Base-by-base conservation (phyloP, 345 rosid genomes). In the Aquilaria malaccensis region DNA sequence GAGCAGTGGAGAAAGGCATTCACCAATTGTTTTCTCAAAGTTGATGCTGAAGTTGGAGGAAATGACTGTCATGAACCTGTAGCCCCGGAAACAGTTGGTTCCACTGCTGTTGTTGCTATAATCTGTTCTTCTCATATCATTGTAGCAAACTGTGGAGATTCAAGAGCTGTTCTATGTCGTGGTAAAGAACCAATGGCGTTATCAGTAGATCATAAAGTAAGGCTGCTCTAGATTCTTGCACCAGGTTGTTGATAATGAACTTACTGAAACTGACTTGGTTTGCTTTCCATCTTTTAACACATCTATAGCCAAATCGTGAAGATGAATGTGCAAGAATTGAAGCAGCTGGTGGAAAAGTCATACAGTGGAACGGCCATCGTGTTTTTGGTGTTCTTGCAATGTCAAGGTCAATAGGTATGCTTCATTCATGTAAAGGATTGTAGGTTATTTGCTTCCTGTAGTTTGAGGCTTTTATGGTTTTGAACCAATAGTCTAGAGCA, bases 351-450 rank as follows among this genome's bases (percentile, higher is more conserved):
- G 99, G 99, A 45, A 94, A 82, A 81, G 96, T 94, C 72, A 94
- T 94, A 62, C 95, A 88, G 46, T 94, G 97, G 99, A 92, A 90
- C 58, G 97, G 97, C 22, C 93, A 86, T 65, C 96, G 97, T 51
- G 99, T 94, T 57, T 90, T 88, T 60, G 99, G 99, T 13, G 97
- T 94, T 71, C 92, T 94, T 60, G 99, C 96, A 43, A 88, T 94
- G 97, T 94, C 99, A 50, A 90, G 97, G 63, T 90, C 99, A 60
- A 82, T 94, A 50, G 99, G 99, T 90, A 76, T 51, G 86, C 54
- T 41, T 67, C 52, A 52, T 53, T 41, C 49, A 55, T 41, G 29
- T 9, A 48, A 50, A 46, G 14, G 30, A 14, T 33, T 13, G 50
- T 37, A 37, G 43, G 2, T 37, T 37, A 37, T 37, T 37, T 37